A percentile compares a stretch with the other conserved stretches of the same genome.
Evolutionary conservation across 768 basidiomycete genomes (phyloP).

Genomic region (Leucocoprinus leucothites): DNA sequence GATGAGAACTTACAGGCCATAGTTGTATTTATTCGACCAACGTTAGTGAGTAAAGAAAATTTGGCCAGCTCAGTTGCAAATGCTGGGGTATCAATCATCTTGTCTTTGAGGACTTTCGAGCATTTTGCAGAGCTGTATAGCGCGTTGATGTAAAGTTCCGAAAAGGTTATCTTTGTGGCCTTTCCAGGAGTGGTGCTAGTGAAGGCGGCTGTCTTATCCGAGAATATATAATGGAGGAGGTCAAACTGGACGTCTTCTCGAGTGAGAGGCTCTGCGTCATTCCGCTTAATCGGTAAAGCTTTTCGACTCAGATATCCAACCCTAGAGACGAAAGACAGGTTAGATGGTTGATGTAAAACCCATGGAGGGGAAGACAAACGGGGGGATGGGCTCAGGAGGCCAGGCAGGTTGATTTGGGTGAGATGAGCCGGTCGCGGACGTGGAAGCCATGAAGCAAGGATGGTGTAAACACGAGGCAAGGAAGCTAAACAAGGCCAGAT

Average conservation of each 20-base stretch:
- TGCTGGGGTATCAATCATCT: slow-evolving; percentile 78
- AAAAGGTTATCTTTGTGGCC: slow-evolving; percentile 62
- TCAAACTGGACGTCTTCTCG: slow-evolving; percentile 87
- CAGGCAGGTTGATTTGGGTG: slow-evolving; percentile 31
- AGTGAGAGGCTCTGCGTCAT: slow-evolving; percentile 79
- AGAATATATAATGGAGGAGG: slow-evolving; percentile 77
- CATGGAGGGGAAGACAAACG: slow-evolving; percentile 35
- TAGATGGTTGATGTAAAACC: slow-evolving; percentile 12
- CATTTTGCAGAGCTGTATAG: slow-evolving; percentile 79
- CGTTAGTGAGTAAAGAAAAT: slow-evolving; percentile 82
- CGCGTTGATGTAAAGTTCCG: slow-evolving; percentile 80
- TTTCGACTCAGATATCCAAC: slow-evolving; percentile 64
- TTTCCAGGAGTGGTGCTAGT: slow-evolving; percentile 57
- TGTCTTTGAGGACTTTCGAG: slow-evolving; percentile 85
- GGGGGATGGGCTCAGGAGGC: slow-evolving; percentile 49
- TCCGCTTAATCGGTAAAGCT: slow-evolving; percentile 76
- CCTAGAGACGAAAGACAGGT: slow-evolving; percentile 24
- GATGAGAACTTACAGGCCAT: slow-evolving; percentile 65
- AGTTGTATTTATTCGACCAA: slow-evolving; percentile 90
- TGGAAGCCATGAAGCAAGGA: slow-evolving; percentile 46
- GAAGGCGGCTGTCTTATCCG: slow-evolving; percentile 64
- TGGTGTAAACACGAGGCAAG: slow-evolving; percentile 33
- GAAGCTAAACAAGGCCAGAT: slow-evolving; percentile 26
- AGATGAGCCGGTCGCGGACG: slow-evolving; percentile 29
- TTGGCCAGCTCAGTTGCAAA: slow-evolving; percentile 81